phyloP scores from a whole-genome alignment of 352 stramenopile genomes.

The Globisporangium emineosum region DNA sequence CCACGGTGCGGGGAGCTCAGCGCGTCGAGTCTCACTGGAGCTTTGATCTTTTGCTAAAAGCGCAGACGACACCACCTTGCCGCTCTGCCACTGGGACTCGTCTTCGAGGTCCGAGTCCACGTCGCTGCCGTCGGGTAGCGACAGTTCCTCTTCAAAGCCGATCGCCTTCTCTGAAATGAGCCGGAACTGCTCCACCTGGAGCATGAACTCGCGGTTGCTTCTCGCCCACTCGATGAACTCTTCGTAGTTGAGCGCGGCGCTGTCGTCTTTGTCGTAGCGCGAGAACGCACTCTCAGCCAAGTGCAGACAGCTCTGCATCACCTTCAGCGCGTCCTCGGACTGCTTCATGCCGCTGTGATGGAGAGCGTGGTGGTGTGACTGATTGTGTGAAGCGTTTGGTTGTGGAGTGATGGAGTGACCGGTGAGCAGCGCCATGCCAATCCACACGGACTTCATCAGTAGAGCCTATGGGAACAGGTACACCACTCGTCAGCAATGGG shows the following conservation, averaged over 20 bases:
- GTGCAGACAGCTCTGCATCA: constrained; percentile 43
- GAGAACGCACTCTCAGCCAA: constrained; percentile 59
- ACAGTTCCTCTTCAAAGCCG: constrained; percentile 58
- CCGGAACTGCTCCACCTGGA: constrained; percentile 78
- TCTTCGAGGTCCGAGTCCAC: constrained; percentile 72
- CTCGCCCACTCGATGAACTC: constrained; percentile 82
- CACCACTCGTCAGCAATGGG: background rate
- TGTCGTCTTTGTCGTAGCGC: constrained; percentile 39
- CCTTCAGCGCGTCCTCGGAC: constrained; percentile 20
- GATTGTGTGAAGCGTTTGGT: constrained; percentile 3
- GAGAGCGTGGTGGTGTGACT: background rate
- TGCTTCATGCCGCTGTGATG: background rate
- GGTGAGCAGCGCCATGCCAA: constrained; percentile 66
- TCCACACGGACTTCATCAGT: constrained; percentile 78
- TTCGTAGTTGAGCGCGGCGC: constrained; percentile 56
- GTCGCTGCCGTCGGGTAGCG: constrained; percentile 65
- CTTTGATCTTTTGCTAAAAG: background rate
- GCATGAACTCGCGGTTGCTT: constrained; percentile 85
- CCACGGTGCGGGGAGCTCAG: constrained; percentile 38
- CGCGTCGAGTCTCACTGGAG: background rate
- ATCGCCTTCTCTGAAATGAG: constrained; percentile 68
- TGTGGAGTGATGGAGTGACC: constrained; percentile 19
- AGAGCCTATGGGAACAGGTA: constrained; percentile 34
- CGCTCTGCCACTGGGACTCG: constrained; percentile 25
- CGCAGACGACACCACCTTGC: background rate